These are phyloP conservation scores for Zymoseptoria crescenta DNA, from an alignment of 2,329 filamentous ascomycete species.

Conservation along the genomic window DNA sequence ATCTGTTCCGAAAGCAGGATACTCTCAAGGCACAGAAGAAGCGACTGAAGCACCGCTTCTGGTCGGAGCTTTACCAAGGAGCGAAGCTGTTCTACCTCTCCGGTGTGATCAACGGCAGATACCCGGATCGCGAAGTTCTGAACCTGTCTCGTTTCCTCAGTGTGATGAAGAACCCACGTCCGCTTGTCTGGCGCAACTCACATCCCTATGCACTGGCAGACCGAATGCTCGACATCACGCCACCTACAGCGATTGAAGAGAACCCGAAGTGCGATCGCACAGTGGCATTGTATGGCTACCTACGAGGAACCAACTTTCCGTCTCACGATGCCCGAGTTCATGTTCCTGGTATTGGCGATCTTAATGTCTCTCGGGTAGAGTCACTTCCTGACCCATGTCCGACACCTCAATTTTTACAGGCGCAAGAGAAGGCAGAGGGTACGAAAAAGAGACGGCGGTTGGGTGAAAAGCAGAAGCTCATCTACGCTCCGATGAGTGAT, in stretches of 20 bases:
- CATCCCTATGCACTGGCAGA: slow-evolving; percentile 93
- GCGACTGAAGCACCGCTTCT: slow-evolving; percentile 86
- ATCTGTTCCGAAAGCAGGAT: slow-evolving; percentile 90
- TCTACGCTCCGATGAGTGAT: slow-evolving; percentile 97
- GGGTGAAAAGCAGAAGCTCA: slow-evolving; percentile 92
- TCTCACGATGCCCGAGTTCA: slow-evolving; percentile 80
- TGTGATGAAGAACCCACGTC: slow-evolving; percentile 97
- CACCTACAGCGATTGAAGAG: slow-evolving; percentile 83
- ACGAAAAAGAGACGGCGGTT: slow-evolving; percentile 73
- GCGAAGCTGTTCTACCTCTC: slow-evolving; percentile 96
- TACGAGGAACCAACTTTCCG: slow-evolving; percentile 90
- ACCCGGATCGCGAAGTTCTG: slow-evolving; percentile 92
- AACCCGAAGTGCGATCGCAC: slow-evolving; percentile 85
- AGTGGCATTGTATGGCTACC: slow-evolving; percentile 83
- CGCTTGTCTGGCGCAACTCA: slow-evolving; percentile 92
- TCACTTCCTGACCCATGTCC: slow-evolving; percentile 88
- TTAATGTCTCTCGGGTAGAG: slow-evolving; percentile 76
- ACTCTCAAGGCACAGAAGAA: slow-evolving; percentile 92
- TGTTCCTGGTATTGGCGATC: slow-evolving; percentile 84
- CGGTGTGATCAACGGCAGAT: slow-evolving; percentile 91
- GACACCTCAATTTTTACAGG: slow-evolving; percentile 83
- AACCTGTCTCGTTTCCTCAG: slow-evolving; percentile 92
- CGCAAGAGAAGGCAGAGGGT: slow-evolving; percentile 72
- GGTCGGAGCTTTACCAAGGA: slow-evolving; percentile 94
- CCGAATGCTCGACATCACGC: slow-evolving; percentile 89